phyloP scores from a whole-genome alignment of 768 basidiomycete genomes.

The Cyathus striatus region DNA sequence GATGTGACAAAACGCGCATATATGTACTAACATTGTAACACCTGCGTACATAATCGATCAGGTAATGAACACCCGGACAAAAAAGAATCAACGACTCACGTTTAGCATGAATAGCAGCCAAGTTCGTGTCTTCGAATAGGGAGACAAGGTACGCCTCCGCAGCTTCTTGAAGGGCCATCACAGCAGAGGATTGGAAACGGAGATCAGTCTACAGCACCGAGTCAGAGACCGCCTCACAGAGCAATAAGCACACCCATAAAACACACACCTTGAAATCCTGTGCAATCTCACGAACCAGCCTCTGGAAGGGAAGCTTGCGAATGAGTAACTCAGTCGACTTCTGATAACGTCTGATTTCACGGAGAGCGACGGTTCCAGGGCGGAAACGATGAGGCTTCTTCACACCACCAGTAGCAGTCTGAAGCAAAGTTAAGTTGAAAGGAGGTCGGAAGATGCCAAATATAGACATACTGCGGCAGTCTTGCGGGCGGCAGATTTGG shows the following conservation, averaged over 20 bases:
- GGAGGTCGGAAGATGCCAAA: neutral
- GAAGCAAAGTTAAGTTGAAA: neutral
- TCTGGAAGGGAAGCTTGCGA: conserved; percentile 82
- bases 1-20: neutral
- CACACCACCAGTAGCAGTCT: conserved; percentile 46
- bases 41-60: conserved; percentile 6
- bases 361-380: conserved; percentile 79
- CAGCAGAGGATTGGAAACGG: conserved; percentile 16
- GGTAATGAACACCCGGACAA: neutral
- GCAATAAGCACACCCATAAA: neutral
- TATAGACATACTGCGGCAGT: conserved; percentile 19
- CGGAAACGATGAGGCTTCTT: conserved; percentile 64
- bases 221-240: neutral
- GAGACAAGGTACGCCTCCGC: conserved; percentile 15
- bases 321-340: conserved; percentile 83
- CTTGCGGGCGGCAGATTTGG: conserved; percentile 46
- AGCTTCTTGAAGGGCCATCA: conserved; percentile 16
- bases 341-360: conserved; percentile 80
- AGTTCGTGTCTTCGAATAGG: conserved; percentile 13
- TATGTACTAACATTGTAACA: conserved; percentile 17
- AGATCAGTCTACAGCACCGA: conserved; percentile 12
- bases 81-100: conserved; percentile 4
- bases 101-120: conserved; percentile 17
- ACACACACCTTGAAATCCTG: conserved; percentile 61
- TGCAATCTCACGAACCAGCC: conserved; percentile 71